Evolutionary conservation across 495 filamentous ascomycete genomes (phyloP).

Genomic region (Aspergillus leporis): DNA sequence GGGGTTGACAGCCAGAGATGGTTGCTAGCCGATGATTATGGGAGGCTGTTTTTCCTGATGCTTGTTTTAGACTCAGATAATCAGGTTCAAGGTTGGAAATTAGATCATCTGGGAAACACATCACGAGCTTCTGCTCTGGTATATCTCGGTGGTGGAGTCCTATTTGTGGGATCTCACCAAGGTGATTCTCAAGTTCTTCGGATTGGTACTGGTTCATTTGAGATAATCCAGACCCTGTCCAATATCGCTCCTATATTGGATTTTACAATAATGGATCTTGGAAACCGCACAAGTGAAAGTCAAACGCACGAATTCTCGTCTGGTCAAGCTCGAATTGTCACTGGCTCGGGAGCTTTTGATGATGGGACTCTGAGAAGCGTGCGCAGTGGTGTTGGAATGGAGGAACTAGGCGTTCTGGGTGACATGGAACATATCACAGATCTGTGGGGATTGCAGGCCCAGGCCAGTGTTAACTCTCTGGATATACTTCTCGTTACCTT

Average conservation of each 20-base stretch:
- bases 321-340: constrained; percentile 91
- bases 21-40: constrained; percentile 88
- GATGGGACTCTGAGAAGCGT: constrained; percentile 87
- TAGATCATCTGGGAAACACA: constrained; percentile 67
- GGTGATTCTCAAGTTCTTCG: constrained; percentile 86
- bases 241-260: constrained; percentile 93
- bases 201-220: constrained; percentile 55
- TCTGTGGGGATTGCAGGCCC: constrained; percentile 64
- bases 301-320: constrained; percentile 88
- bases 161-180: constrained; percentile 90
- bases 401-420: constrained; percentile 79
- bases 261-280: constrained; percentile 93
- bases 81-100: constrained; percentile 65
- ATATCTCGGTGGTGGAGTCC: constrained; percentile 69
- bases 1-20: constrained; percentile 77
- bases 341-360: constrained; percentile 83
- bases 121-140: constrained; percentile 75
- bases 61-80: constrained; percentile 62
- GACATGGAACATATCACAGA: constrained; percentile 75
- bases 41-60: constrained; percentile 75
- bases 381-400: constrained; percentile 89
- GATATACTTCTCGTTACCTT: constrained; percentile 82
- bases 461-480: constrained; percentile 40
- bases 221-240: constrained; percentile 72
- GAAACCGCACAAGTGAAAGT: constrained; percentile 73